Percentiles rank a stretch among this genome's conserved stretches.
Evolutionary conservation across 1,139 yeast species (phyloP).

Genomic region (Yamadazyma sp.): DNA sequence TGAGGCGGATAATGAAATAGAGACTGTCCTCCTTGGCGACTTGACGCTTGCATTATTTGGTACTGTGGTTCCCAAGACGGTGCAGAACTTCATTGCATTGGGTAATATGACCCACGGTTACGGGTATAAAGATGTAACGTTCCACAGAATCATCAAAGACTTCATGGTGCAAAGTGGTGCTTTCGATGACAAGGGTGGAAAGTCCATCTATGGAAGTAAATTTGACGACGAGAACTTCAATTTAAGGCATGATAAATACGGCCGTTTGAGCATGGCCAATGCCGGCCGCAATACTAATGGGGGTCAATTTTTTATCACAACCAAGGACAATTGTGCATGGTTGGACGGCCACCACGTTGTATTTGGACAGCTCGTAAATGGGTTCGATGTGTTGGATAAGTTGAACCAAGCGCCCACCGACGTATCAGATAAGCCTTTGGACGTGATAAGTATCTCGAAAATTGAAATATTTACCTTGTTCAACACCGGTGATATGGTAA

Average conservation of each 20-base stretch:
- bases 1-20: constrained; percentile 13
- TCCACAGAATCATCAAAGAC: constrained; percentile 39
- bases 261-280: constrained; percentile 46
- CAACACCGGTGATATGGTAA: constrained; percentile 10
- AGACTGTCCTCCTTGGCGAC: constrained; percentile 17
- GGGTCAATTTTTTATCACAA: constrained; percentile 75
- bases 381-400: constrained; percentile 36
- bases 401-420: constrained; percentile 39
- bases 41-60: constrained; percentile 29
- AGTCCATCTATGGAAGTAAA: constrained; percentile 29
- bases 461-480: constrained; percentile 20
- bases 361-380: constrained; percentile 52
- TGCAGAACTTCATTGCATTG: constrained; percentile 35
- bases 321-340: constrained; percentile 26
- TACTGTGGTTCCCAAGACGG: constrained; percentile 37
- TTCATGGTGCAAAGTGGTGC: constrained; percentile 47
- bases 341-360: constrained; percentile 60
- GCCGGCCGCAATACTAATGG: constrained; percentile 83
- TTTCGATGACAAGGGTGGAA: constrained; percentile 33
- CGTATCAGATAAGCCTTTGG: constrained; percentile 38
- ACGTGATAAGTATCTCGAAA: constrained; percentile 31
- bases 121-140: constrained; percentile 31
- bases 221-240: constrained; percentile 42
- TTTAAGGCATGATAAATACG: constrained; percentile 34
- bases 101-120: constrained; percentile 32